Conservation (phyloP, 352 stramenopile genomes). For the Saprolegnia diclina region DNA sequence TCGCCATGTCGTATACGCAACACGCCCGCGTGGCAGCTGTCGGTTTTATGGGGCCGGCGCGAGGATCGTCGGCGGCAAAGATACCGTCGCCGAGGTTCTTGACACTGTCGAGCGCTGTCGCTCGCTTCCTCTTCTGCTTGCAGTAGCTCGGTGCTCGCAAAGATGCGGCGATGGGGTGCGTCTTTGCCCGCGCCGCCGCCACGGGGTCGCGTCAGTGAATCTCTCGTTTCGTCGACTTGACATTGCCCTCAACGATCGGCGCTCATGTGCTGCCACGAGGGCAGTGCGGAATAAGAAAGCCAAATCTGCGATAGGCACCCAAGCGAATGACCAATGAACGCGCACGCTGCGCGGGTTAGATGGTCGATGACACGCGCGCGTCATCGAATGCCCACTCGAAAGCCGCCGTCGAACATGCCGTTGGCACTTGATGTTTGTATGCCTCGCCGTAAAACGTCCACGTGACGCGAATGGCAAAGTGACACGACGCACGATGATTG, state of each 20-base stretch:
- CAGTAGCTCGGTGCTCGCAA: too few relatives aligned
- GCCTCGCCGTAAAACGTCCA: not conserved
- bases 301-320: not conserved
- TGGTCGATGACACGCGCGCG: not conserved
- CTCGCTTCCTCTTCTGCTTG: too few relatives aligned
- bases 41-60: too few relatives aligned
- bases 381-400: not conserved
- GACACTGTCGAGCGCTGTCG: too few relatives aligned
- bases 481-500: not conserved
- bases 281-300: not conserved
- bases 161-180: not conserved
- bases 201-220: too few relatives aligned
- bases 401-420: not conserved
- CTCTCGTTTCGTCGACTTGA: not conserved
- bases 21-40: not conserved
- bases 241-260: not conserved
- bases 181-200: not conserved
- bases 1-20: not conserved
- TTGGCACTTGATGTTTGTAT: slow-evolving; percentile 2
- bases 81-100: too few relatives aligned
- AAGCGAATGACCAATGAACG: not conserved
- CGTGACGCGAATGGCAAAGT: not conserved
- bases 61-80: too few relatives aligned
- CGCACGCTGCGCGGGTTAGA: not conserved
- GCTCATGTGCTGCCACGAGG: not conserved